phyloP scores from a whole-genome alignment of 2,329 filamentous ascomycete genomes.

The Penicillium sp. region DNA sequence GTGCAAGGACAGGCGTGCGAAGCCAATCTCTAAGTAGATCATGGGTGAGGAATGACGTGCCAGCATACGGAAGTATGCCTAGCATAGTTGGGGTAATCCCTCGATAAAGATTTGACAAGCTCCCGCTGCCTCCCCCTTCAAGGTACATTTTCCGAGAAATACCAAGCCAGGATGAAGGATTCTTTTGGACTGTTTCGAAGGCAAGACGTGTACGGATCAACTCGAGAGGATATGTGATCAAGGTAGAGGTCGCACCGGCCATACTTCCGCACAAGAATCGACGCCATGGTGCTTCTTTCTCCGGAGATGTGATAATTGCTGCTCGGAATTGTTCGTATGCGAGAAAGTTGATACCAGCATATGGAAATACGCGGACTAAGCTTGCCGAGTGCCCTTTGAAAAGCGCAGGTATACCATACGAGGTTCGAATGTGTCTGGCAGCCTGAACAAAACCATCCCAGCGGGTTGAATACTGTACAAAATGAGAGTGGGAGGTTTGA shows the following conservation, averaged over 20 bases:
- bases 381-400: constrained; percentile 95
- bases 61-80: constrained; percentile 96
- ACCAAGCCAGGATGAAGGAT: constrained; percentile 60
- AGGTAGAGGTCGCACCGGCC: constrained; percentile 80
- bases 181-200: constrained; percentile 77
- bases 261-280: constrained; percentile 53
- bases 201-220: constrained; percentile 88
- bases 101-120: constrained; percentile 87
- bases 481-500: constrained; percentile 2
- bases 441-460: constrained; percentile 75
- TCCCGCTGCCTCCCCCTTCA: constrained; percentile 62
- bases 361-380: constrained; percentile 90
- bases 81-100: constrained; percentile 87
- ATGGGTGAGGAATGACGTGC: constrained; percentile 91
- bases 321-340: constrained; percentile 94
- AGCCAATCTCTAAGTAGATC: constrained; percentile 84
- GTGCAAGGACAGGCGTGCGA: constrained; percentile 65
- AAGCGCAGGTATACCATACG: constrained; percentile 42
- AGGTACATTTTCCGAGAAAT: constrained; percentile 86
- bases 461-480: constrained; percentile 75
- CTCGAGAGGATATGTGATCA: constrained; percentile 94
- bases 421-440: constrained; percentile 59
- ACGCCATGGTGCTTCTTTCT: constrained; percentile 77
- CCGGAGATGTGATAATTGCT: constrained; percentile 66
- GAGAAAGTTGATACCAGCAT: constrained; percentile 95